Evolutionary conservation across 2,329 filamentous ascomycete genomes (phyloP).

Genomic region (Clonostachys rhizophaga): DNA sequence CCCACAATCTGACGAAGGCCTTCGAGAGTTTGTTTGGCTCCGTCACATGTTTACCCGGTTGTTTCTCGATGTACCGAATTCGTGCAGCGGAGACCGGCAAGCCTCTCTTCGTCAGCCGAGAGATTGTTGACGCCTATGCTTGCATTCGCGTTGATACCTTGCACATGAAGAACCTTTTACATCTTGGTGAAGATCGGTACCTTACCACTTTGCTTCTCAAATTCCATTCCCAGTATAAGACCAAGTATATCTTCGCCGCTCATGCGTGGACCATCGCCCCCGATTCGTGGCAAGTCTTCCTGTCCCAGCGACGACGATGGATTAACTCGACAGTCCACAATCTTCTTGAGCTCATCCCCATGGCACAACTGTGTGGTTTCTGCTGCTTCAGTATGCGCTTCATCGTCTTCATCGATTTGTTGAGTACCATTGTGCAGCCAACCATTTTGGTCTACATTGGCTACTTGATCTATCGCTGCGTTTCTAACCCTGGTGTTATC

Average conservation of each 20-base stretch:
- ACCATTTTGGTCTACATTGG: conserved; percentile 85
- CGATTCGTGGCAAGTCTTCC: conserved; percentile 88
- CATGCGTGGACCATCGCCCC: conserved; percentile 97
- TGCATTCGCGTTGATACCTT: conserved; percentile 96
- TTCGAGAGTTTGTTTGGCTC: conserved; percentile 97
- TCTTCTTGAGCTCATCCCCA: conserved; percentile 87
- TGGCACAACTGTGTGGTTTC: conserved; percentile 95
- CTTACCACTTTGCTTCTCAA: conserved; percentile 92
- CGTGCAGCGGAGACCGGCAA: conserved; percentile 92
- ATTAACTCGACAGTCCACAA: conserved; percentile 99
- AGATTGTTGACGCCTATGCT: conserved; percentile 82
- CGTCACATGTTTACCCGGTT: conserved; percentile 95
- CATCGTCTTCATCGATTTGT: conserved; percentile 87
- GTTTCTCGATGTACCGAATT: conserved; percentile 99
- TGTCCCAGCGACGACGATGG: conserved; percentile 98
- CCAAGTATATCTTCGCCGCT: conserved; percentile 89
- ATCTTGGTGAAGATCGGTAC: conserved; percentile 96
- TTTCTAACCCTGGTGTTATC: conserved; percentile 56
- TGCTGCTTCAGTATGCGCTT: conserved; percentile 99
- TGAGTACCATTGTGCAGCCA: conserved; percentile 88
- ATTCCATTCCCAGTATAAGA: conserved; percentile 91
- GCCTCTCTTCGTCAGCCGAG: conserved; percentile 90
- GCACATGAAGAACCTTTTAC: conserved; percentile 97
- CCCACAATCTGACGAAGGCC: conserved; percentile 92
- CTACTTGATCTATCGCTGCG: conserved; percentile 78